phyloP scores from a whole-genome alignment of 768 basidiomycete genomes.

The Hericium alpestre region DNA sequence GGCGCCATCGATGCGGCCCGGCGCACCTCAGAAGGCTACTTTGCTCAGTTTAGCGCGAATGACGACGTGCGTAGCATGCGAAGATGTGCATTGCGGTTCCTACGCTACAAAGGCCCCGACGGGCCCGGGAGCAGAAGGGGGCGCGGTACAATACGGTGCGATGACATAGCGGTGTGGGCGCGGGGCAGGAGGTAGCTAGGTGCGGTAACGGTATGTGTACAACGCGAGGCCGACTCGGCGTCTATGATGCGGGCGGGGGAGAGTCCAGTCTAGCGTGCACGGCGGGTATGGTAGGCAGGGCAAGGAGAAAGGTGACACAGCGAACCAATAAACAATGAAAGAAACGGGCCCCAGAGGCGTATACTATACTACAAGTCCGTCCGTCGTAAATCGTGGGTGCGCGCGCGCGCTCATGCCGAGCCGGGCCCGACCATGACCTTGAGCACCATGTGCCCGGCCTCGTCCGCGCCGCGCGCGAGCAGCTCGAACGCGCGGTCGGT shows the following conservation, averaged over 20 bases:
- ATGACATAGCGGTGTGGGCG: too few relatives aligned
- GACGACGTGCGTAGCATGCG: too few relatives aligned
- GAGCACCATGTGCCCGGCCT: constrained; percentile 70
- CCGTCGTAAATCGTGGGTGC: neutral
- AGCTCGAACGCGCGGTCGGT: constrained; percentile 74
- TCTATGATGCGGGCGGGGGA: neutral
- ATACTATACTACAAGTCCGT: neutral
- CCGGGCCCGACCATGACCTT: constrained; percentile 71
- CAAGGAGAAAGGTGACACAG: neutral
- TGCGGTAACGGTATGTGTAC: too few relatives aligned
- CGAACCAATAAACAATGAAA: neutral
- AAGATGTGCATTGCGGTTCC: too few relatives aligned
- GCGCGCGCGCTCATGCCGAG: neutral
- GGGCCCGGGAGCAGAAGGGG: too few relatives aligned
- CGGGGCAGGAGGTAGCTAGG: too few relatives aligned
- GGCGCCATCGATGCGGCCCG: too few relatives aligned
- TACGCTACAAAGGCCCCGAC: too few relatives aligned
- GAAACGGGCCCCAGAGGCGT: neutral
- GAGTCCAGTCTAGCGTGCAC: neutral
- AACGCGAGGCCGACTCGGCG: too few relatives aligned
- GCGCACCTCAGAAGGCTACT: too few relatives aligned
- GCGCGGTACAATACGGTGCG: too few relatives aligned
- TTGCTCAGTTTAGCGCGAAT: too few relatives aligned
- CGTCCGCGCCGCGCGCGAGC: constrained; percentile 66
- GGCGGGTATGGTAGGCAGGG: neutral